Percentiles rank a stretch among this genome's conserved stretches.
phyloP scores from a whole-genome alignment of 2,329 filamentous ascomycete genomes.

The Alternaria angustiovoidea region DNA sequence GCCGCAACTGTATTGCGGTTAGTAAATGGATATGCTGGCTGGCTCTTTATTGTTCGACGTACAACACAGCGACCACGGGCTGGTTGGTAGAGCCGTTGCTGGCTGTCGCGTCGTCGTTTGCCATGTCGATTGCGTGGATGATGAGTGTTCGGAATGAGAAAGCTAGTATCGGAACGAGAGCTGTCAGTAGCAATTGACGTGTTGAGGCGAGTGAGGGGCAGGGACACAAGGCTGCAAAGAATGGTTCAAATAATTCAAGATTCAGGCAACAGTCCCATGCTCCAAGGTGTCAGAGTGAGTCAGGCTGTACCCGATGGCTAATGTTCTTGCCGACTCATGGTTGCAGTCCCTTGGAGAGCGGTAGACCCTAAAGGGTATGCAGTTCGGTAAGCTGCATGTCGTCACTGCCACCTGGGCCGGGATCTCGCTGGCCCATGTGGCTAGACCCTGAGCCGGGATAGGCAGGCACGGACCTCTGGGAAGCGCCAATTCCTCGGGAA shows the following conservation, averaged over 20 bases:
- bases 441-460: slow-evolving; percentile 23
- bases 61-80: slow-evolving; percentile 89
- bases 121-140: slow-evolving; percentile 27
- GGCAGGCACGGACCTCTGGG: slow-evolving; percentile 10
- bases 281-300: background rate
- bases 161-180: slow-evolving; percentile 19
- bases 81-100: slow-evolving; percentile 37
- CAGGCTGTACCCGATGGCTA: background rate
- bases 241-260: background rate
- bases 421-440: slow-evolving; percentile 22
- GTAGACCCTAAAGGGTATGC: slow-evolving; percentile 6
- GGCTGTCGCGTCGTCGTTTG: slow-evolving; percentile 19
- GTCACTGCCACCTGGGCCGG: slow-evolving; percentile 22
- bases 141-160: slow-evolving; percentile 16
- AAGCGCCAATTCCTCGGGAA: slow-evolving; percentile 14
- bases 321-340: slow-evolving; percentile 12
- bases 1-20: slow-evolving; percentile 71
- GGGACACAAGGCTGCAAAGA: slow-evolving; percentile 3
- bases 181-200: slow-evolving; percentile 6
- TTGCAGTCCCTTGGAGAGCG: background rate
- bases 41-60: slow-evolving; percentile 37
- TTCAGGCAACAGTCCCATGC: background rate
- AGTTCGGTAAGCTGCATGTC: slow-evolving; percentile 20
- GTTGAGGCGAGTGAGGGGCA: slow-evolving; percentile 14
- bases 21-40: slow-evolving; percentile 1